Evolutionary conservation across 2,329 filamentous ascomycete genomes (phyloP), one percentile per base, ranked within the genome.

Genomic region (Exserohilum turcica): DNA sequence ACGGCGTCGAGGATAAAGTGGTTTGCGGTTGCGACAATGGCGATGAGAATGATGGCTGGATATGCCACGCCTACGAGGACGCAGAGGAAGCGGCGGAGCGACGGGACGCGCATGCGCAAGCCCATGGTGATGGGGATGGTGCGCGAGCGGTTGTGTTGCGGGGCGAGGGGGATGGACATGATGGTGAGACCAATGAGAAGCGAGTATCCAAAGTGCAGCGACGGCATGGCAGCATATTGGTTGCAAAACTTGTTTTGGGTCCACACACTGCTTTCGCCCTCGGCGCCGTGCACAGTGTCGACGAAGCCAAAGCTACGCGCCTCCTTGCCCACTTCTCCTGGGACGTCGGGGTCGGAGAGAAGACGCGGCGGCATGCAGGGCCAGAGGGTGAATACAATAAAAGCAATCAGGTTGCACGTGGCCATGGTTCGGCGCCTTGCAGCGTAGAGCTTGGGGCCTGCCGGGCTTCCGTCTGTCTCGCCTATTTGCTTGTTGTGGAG

Each of bases 141-240:
- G 47, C 76, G 66, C 1, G 78, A 78, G 7, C 77, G 77, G 15
- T 78, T 71, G 48, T 85, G 82, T 18, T 82, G 76, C 19, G 81
- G 78, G 8, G 80, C 75, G 1, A 90, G 76, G 1, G 88, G 88
- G 40, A 90, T 82, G 1, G 83, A 84, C 61, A 84, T 82, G 52
- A 90, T 80, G 3, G 87, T 90, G 10, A 90, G 74, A 6, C 88
- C 88, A 66, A 91, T 86, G 64, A 91, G 81, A 27, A 91, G 82
- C 3, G 86, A 87, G 75, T 91, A 91, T 3, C 88, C 88, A 66
- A 91, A 91, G 71, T 91, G 88, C 13, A 91, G 79, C 0, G 85
- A 88, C 1, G 88, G 88, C 88, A 91, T 91, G 6, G 88, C 88
- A 81, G 85, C 87, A 71, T 90, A 90, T 73, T 90, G 87, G 69